A percentile compares a stretch with the other conserved stretches of the same genome.
phyloP scores from a whole-genome alignment of 768 basidiomycete genomes.

The Xerocomus spinulosus region DNA sequence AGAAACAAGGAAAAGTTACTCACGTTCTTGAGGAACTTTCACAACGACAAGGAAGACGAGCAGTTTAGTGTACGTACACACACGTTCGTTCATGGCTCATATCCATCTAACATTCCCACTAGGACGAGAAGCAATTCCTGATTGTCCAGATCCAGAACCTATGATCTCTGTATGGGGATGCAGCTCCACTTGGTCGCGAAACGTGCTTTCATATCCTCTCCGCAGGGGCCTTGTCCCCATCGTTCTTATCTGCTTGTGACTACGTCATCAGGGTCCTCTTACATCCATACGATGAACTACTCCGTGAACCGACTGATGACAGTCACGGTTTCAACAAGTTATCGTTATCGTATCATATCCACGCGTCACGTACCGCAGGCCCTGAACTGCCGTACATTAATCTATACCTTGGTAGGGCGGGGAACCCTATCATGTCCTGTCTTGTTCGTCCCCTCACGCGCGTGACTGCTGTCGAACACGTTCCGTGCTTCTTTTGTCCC shows the following conservation, averaged over 20 bases:
- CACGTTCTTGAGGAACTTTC: slow-evolving; percentile 85
- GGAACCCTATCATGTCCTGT: background rate
- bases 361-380: slow-evolving; percentile 6
- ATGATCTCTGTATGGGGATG: slow-evolving; percentile 29
- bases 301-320: background rate
- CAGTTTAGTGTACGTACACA: slow-evolving; percentile 72
- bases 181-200: background rate
- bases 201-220: background rate
- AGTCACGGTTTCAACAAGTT: background rate
- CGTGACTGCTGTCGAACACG: background rate
- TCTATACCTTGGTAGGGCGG: slow-evolving; percentile 2
- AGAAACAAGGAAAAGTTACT: slow-evolving; percentile 94
- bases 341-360: slow-evolving; percentile 8
- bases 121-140: slow-evolving; percentile 95
- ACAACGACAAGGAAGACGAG: slow-evolving; percentile 98
- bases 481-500: background rate
- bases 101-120: background rate
- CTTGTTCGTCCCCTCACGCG: background rate
- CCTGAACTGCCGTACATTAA: slow-evolving; percentile 1
- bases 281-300: slow-evolving; percentile 1
- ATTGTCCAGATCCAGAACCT: slow-evolving; percentile 86
- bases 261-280: background rate
- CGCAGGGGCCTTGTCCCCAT: background rate
- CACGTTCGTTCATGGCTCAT: background rate
- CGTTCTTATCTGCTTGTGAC: slow-evolving; percentile 8